A percentile compares a stretch with the other conserved stretches of the same genome.
Conservation (phyloP, 495 filamentous ascomycete genomes). For the Trichocladium antarcticum region DNA sequence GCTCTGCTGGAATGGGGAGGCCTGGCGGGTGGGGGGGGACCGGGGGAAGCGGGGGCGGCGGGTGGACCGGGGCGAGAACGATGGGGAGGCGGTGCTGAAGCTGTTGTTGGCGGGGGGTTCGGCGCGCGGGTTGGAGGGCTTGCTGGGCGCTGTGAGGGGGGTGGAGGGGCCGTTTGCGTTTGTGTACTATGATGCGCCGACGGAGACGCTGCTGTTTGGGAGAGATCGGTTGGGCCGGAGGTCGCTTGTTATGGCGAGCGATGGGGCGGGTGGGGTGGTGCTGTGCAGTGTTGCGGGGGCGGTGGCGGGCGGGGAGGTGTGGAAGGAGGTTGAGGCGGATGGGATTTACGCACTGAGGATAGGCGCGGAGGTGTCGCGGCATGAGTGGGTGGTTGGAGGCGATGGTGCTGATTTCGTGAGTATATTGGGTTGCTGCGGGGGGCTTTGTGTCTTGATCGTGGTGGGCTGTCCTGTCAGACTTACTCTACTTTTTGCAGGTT, state of each 20-base stretch:
- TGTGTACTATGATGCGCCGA: constrained; percentile 63
- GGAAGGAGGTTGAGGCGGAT: constrained; percentile 73
- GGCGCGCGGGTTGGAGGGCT: not conserved
- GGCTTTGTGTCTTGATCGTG: not conserved
- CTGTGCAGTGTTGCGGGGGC: constrained; percentile 59
- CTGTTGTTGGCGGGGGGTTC: constrained; percentile 44
- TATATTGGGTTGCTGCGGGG: not conserved
- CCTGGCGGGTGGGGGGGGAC: constrained; percentile 59
- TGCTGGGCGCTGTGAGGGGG: constrained; percentile 45
- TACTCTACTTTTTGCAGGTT: constrained; percentile 36
- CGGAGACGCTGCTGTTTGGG: constrained; percentile 58
- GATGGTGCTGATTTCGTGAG: constrained; percentile 32
- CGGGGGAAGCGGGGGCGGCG: constrained; percentile 43
- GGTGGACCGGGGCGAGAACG: constrained; percentile 56
- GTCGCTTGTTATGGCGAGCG: constrained; percentile 53
- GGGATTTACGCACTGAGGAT: constrained; percentile 61
- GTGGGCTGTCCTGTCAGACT: constrained; percentile 27
- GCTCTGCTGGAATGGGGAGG: constrained; percentile 98
- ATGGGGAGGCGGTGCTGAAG: constrained; percentile 61
- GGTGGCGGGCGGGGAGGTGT: constrained; percentile 42
- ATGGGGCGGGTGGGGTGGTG: constrained; percentile 41
- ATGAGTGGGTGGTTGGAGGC: constrained; percentile 17
- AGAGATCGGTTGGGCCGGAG: constrained; percentile 79
- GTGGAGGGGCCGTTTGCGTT: constrained; percentile 87
- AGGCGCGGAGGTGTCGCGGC: not conserved